Evolutionary conservation across 23 red algal species (phyloP), one percentile per base, ranked within the genome.

Genomic region (Gracilaria domingensis): DNA sequence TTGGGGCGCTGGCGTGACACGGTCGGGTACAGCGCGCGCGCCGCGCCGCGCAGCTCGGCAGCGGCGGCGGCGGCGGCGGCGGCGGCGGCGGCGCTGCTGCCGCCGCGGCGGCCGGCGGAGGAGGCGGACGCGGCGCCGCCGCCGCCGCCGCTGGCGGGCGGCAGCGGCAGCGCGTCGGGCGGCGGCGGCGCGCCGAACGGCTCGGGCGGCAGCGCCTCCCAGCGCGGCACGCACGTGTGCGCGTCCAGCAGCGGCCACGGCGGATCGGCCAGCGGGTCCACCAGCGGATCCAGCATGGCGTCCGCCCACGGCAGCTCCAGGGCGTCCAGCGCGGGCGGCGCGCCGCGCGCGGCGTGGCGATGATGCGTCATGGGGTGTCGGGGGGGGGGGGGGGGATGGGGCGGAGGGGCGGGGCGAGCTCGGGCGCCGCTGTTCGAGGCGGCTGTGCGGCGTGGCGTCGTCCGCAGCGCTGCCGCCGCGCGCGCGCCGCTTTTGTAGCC

Each of bases 1-100:
- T 92, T 92, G 13, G 80, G 78, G 21, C 78, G 48, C 45, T 92
- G 88, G 24, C 79, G 78, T 23, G 65, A 53, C 28, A 92, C 88
- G 8, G 88, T 92, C 12, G 88, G 39, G 42, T 77, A 77, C 13
- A 28, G 39, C 40, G 72, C 5, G 0, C 39, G 72, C 16, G 69
- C n/a, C 69, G 69, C 64, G 28, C 38, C 64, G 3, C n/a, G n/a
- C n/a, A n/a, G n/a, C n/a, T n/a, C n/a, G n/a, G n/a, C n/a, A n/a
- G n/a, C n/a, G 38, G 32, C 8, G 4, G 8, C 13, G 72, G 72
- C 13, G 42, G 0, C n/a, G 39, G 11, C 11, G 42, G 4, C 72
- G 50, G 40, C 7, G 72, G 40, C 40, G 72, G 72, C 12, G 50
- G 42, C 40, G 72, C 38, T n/a, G n/a, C 42, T 77, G 40, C 72